Conservation (phyloP, 2,329 filamentous ascomycete genomes). For the Xylariaceae sp. region DNA sequence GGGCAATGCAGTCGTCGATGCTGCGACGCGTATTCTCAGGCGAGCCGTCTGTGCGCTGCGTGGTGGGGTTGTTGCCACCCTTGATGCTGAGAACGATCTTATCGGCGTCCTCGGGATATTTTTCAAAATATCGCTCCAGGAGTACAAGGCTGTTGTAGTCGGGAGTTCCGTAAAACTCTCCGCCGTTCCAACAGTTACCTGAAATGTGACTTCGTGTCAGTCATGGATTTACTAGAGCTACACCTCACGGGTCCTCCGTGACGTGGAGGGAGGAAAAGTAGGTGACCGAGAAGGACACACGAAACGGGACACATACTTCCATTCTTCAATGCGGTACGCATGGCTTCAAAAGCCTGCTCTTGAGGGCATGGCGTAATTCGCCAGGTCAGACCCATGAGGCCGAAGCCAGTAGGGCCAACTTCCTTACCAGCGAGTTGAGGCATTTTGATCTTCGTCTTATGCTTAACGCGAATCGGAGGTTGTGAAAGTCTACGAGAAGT, state of each 20-base stretch:
- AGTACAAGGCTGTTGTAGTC: conserved; percentile 55
- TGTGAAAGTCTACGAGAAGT: not conserved
- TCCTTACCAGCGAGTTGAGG: not conserved
- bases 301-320: not conserved
- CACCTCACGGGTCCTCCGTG: too few relatives aligned
- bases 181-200: not conserved
- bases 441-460: not conserved
- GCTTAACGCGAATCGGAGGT: not conserved
- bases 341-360: not conserved
- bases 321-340: not conserved
- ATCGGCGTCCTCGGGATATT: conserved; percentile 56
- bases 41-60: conserved; percentile 48
- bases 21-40: conserved; percentile 48
- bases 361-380: not conserved
- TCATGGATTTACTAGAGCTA: too few relatives aligned
- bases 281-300: not conserved
- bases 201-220: too few relatives aligned
- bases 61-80: conserved; percentile 46
- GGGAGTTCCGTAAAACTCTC: conserved; percentile 49
- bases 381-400: not conserved
- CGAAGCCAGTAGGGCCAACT: not conserved
- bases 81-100: conserved; percentile 61
- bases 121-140: conserved; percentile 57
- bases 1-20: conserved; percentile 52
- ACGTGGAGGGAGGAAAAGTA: not conserved